Base-by-base conservation (phyloP, 2,329 filamentous ascomycete species). In the Fusarium anguioides region DNA sequence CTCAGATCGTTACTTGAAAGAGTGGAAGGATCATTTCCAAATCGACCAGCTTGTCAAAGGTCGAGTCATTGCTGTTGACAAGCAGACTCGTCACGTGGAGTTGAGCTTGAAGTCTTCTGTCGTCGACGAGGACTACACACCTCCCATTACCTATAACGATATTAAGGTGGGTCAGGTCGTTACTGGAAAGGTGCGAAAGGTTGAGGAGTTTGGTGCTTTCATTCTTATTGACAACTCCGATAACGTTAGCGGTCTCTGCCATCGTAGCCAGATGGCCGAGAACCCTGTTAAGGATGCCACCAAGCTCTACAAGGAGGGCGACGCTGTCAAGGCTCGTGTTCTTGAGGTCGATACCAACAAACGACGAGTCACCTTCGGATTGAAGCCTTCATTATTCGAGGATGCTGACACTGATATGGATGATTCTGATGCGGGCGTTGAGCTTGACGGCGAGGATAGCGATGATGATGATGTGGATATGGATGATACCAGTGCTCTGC, bases 191-290 rank as follows among this genome's bases (percentile, higher is more conserved):
- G 88, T 99, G 55, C 90, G 94, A 72, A 97, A 96, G 79, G 94
- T 98, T 4, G 93, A 97, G 74, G 92, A 97, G 29, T 99, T 94
- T 76, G 96, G 96, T 68, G 95, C 95, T 7, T 99, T 99, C 77
- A 91, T 99, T 71, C 87, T 96, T 40, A 83, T 99, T 20, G 93
- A 97, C 77, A 89, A 91, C 61, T 96, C 94, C 6, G 85, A 87
- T 54, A 97, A 97, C 70, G 88, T 99, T 64, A 97, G 95, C 71
- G 96, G 96, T 64, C 85, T 99, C 11, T 98, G 95, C 77, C 96
- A 99, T 77, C 88, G 92, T 64, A 95, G 89, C 66, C 91, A 99
- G 76, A 94, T 99, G 86, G 94, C 96, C 0, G 93, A 97, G 69
- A 89, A 90, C 71, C 81, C 86, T 7, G 89, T 97, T 23, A 86